A percentile compares a stretch with the other conserved stretches of the same genome.
Conservation (phyloP, 192 early-diverging fungal genomes). For the Cetraspora pellucida region DNA sequence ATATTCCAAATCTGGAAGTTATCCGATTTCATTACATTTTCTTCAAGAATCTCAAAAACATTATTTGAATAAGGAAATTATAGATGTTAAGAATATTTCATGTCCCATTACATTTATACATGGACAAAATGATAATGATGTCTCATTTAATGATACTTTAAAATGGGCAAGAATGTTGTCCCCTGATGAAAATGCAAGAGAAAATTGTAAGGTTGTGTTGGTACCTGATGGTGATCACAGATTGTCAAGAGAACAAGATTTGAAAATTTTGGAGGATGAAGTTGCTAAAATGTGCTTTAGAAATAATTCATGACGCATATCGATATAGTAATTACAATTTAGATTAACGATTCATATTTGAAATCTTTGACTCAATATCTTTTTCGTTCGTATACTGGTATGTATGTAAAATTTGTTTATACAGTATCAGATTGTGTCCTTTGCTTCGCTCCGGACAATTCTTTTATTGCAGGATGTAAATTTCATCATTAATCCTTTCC, state of each 20-base stretch:
- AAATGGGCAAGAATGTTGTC: not conserved
- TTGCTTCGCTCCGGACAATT: no score
- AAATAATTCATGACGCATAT: not conserved
- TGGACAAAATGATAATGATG: not conserved
- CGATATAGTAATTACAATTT: no score
- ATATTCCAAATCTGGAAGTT: constrained; percentile 10
- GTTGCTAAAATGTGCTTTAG: not conserved
- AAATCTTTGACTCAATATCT: no score
- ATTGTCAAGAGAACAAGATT: constrained; percentile 20
- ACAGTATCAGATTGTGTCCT: no score
- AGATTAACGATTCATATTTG: no score
- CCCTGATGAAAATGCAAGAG: not conserved
- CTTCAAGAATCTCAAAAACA: constrained; percentile 18
- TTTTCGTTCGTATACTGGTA: no score
- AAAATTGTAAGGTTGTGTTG: not conserved
- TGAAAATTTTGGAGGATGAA: constrained; percentile 1
- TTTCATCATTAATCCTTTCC: no score
- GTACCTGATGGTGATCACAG: not conserved
- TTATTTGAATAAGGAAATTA: not conserved
- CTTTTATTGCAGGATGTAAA: no score
- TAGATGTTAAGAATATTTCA: not conserved
- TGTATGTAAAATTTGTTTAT: no score
- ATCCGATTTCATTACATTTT: constrained; percentile 14
- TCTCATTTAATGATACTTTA: constrained; percentile 10
- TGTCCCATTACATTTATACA: constrained; percentile 1